A percentile compares a stretch with the other conserved stretches of the same genome.
These are phyloP conservation scores for Aureobasidium namibiae DNA, from an alignment of 2,329 filamentous ascomycete species.

Conservation along the genomic window DNA sequence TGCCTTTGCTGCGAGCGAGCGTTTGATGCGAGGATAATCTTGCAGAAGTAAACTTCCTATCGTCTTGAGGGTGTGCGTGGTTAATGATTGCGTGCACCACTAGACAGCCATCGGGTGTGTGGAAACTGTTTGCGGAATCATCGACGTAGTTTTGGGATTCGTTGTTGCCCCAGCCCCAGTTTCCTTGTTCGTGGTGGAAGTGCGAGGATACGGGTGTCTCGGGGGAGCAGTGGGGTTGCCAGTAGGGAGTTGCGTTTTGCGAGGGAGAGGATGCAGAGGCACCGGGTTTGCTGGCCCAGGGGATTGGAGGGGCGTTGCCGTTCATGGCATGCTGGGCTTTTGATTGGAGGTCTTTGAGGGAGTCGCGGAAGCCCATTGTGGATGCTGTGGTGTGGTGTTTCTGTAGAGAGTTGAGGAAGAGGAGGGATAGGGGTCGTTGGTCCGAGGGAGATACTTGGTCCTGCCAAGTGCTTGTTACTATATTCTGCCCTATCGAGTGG, in stretches of 20 bases:
- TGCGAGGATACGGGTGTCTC: slow-evolving; percentile 40
- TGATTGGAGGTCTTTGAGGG: not conserved
- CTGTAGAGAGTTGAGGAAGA: not conserved
- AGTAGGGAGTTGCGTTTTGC: slow-evolving; percentile 33
- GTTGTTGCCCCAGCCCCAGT: slow-evolving; percentile 55
- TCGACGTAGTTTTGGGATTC: slow-evolving; percentile 52
- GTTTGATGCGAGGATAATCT: slow-evolving; percentile 47
- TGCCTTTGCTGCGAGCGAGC: slow-evolving; percentile 44
- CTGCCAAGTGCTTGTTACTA: not conserved
- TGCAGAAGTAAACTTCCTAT: slow-evolving; percentile 46
- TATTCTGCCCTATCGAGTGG: too few relatives aligned
- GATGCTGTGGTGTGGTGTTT: not conserved
- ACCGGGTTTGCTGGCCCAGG: slow-evolving; percentile 20
- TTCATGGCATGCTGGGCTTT: slow-evolving; percentile 5
- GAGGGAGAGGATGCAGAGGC: slow-evolving; percentile 17
- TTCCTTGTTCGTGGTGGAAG: slow-evolving; percentile 49
- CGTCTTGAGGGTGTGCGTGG: slow-evolving; percentile 23
- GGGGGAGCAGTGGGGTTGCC: slow-evolving; percentile 44
- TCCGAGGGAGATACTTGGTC: too few relatives aligned
- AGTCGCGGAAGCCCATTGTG: slow-evolving; percentile 7
- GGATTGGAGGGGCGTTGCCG: slow-evolving; percentile 20
- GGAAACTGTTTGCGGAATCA: slow-evolving; percentile 44
- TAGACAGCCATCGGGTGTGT: slow-evolving; percentile 44
- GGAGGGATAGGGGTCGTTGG: not conserved
- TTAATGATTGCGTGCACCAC: slow-evolving; percentile 45